phyloP scores from a whole-genome alignment of 306 rosid genomes.

The Canavalia ensiformis region DNA sequence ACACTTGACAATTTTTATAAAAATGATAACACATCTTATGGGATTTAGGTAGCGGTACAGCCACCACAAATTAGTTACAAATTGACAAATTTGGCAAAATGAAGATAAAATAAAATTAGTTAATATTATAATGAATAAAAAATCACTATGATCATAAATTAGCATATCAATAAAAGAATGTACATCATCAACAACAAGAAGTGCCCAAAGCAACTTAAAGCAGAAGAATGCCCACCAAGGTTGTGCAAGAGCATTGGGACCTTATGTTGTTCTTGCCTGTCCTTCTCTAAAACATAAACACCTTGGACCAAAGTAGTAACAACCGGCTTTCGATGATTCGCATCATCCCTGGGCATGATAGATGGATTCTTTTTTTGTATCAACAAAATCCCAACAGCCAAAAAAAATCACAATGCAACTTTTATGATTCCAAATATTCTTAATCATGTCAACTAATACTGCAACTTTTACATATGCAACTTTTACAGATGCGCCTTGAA shows the following conservation, averaged over 20 bases:
- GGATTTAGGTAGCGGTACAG: no score
- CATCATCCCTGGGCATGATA: slow-evolving; percentile 65
- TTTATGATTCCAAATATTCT: not conserved
- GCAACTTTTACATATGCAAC: not conserved
- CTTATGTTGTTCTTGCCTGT: slow-evolving; percentile 76
- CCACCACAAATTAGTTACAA: no score
- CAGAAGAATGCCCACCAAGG: slow-evolving; percentile 94
- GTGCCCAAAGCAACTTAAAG: slow-evolving; percentile 68
- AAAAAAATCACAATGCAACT: not conserved
- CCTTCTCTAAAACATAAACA: slow-evolving; percentile 82
- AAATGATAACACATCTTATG: no score
- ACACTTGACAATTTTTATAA: no score
- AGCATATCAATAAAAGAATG: slow-evolving; percentile 49
- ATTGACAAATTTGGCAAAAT: no score
- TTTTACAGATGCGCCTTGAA: not conserved
- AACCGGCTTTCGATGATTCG: slow-evolving; percentile 73
- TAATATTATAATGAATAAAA: no score
- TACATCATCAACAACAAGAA: slow-evolving; percentile 67
- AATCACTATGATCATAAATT: no score
- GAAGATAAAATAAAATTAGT: no score
- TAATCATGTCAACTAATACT: slow-evolving; percentile 18
- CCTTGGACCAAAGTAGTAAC: slow-evolving; percentile 96
- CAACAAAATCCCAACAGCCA: slow-evolving; percentile 25
- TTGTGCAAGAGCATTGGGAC: slow-evolving; percentile 72
- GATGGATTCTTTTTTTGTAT: slow-evolving; percentile 6